A percentile compares a stretch with the other conserved stretches of the same genome.
Conservation (phyloP, 371 early-diverging fungal species). For the Polyrhizophydium stewartii region DNA sequence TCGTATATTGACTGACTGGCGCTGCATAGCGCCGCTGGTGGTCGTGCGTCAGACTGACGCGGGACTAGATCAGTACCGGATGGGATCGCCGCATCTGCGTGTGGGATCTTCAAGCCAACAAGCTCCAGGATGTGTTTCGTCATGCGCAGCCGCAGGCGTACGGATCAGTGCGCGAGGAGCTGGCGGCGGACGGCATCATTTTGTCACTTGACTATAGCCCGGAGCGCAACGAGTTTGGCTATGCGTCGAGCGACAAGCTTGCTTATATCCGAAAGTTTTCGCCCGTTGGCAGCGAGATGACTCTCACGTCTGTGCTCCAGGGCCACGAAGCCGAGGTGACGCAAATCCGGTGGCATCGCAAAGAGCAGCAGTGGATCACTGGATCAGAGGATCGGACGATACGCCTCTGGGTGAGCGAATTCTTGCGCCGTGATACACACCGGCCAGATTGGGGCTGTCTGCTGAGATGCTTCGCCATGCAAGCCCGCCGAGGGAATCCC, state of each 20-base stretch:
- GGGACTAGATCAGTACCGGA: conserved; percentile 36
- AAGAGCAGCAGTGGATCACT: conserved; percentile 41
- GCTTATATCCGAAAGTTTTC: conserved; percentile 44
- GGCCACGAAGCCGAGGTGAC: conserved; percentile 56
- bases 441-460: background rate
- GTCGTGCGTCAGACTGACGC: background rate
- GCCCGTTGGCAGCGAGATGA: conserved; percentile 39
- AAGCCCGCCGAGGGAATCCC: conserved; percentile 43
- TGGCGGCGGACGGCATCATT: conserved; percentile 50
- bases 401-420: conserved; percentile 34
- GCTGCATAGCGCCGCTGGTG: background rate
- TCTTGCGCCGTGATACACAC: background rate
- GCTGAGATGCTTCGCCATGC: background rate
- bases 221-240: conserved; percentile 44
- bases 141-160: conserved; percentile 7
- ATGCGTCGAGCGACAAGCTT: conserved; percentile 42
- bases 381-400: conserved; percentile 51
- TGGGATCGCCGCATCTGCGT: conserved; percentile 48
- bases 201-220: conserved; percentile 39
- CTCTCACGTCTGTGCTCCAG: conserved; percentile 36
- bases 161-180: conserved; percentile 33
- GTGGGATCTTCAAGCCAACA: conserved; percentile 29
- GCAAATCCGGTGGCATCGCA: conserved; percentile 41
- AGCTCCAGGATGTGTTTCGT: conserved; percentile 35
- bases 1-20: no score